phyloP scores from a whole-genome alignment of 2,329 filamentous ascomycete species.

The Ilyonectria mors-panacis region DNA sequence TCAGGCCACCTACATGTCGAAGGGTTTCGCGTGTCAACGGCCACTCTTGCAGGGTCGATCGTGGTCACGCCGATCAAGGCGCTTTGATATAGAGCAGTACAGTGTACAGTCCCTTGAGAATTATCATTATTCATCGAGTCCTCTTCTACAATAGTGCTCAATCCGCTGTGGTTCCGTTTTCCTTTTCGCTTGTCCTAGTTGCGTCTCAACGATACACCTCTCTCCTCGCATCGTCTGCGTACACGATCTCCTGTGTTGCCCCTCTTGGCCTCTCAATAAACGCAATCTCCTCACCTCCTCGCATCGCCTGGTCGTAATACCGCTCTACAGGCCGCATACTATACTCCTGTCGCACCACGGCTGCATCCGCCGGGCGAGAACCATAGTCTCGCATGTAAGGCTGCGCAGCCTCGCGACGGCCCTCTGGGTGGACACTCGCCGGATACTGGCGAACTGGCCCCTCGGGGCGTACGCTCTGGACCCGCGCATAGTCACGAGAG shows the following conservation, averaged over 20 bases:
- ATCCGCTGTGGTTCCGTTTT: background rate
- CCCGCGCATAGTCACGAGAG: slow-evolving; percentile 59
- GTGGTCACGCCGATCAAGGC: background rate
- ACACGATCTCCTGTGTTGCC: slow-evolving; percentile 61
- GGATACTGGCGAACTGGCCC: slow-evolving; percentile 48
- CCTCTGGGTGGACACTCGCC: slow-evolving; percentile 47
- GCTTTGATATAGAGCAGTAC: background rate
- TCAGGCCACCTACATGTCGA: too few species aligned
- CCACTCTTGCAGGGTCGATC: background rate
- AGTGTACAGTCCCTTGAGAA: slow-evolving; percentile 7
- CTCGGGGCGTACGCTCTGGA: slow-evolving; percentile 61
- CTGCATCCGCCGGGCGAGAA: slow-evolving; percentile 44
- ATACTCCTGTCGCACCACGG: slow-evolving; percentile 52
- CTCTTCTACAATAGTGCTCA: slow-evolving; percentile 12
- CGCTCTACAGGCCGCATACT: slow-evolving; percentile 60
- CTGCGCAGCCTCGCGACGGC: slow-evolving; percentile 49
- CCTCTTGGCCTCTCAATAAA: slow-evolving; percentile 62
- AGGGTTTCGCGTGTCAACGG: too few species aligned
- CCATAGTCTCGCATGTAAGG: slow-evolving; percentile 53
- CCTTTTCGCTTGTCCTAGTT: background rate
- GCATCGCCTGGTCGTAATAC: slow-evolving; percentile 58
- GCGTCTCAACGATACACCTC: slow-evolving; percentile 53
- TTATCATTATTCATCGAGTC: slow-evolving; percentile 16
- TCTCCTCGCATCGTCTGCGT: slow-evolving; percentile 58
- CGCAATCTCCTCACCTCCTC: slow-evolving; percentile 56